Conservation (phyloP, 345 rosid species). For the Eucalyptus erythrocorys region DNA sequence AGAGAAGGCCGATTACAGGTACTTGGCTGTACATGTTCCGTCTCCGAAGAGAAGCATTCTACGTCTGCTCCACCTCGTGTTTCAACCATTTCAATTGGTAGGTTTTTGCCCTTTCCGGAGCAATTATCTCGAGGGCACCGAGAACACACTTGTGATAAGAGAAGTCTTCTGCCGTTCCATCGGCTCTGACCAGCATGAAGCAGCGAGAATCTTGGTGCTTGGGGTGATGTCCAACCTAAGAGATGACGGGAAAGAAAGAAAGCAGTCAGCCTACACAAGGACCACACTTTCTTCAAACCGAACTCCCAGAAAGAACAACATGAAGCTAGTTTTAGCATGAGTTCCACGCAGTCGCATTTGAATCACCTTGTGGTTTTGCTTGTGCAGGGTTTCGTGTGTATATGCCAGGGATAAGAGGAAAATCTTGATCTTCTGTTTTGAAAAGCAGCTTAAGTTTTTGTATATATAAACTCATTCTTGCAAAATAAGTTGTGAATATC, state of each 20-base stretch:
- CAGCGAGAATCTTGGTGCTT: slow-evolving; percentile 45
- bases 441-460: background rate
- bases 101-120: slow-evolving; percentile 36
- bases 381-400: background rate
- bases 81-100: slow-evolving; percentile 30
- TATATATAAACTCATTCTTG: background rate
- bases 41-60: background rate
- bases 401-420: background rate
- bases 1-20: background rate
- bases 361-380: background rate
- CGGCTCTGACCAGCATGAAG: slow-evolving; percentile 55
- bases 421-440: background rate
- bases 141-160: slow-evolving; percentile 74
- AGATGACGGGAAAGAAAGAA: background rate
- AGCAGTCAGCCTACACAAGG: background rate
- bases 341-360: background rate
- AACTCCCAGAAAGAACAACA: background rate
- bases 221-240: slow-evolving; percentile 61
- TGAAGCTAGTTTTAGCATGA: background rate
- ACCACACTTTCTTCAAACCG: background rate
- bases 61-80: background rate
- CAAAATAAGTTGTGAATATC: background rate
- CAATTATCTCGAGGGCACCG: slow-evolving; percentile 65
- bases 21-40: background rate
- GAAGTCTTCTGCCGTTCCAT: slow-evolving; percentile 71